phyloP scores from a whole-genome alignment of 148 eudicot species.

The Bassia scoparia region DNA sequence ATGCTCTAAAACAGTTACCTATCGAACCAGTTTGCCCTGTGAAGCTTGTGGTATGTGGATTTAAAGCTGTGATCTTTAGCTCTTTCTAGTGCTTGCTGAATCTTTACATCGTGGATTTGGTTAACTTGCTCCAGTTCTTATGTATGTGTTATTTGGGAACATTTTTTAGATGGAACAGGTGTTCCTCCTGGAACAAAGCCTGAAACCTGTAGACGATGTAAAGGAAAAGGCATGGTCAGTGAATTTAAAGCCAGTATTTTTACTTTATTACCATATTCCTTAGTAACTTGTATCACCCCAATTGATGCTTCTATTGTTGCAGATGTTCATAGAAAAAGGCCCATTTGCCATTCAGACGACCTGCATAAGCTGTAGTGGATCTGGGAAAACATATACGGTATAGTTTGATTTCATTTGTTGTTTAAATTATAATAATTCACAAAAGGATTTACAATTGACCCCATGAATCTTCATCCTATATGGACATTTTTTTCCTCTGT shows the following conservation, averaged over 20 bases:
- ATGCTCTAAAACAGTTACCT: slow-evolving; percentile 67
- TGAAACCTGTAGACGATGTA: slow-evolving; percentile 80
- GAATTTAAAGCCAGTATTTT: slow-evolving; percentile 11
- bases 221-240: slow-evolving; percentile 81
- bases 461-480: neutral
- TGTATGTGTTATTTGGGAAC: slow-evolving; percentile 16
- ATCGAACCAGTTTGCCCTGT: slow-evolving; percentile 71
- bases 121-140: neutral
- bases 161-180: slow-evolving; percentile 67
- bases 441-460: neutral
- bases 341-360: slow-evolving; percentile 54
- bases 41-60: slow-evolving; percentile 72
- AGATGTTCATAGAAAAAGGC: slow-evolving; percentile 59
- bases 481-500: neutral
- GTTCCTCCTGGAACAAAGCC: slow-evolving; percentile 97
- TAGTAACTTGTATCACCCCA: neutral
- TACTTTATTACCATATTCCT: neutral
- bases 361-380: slow-evolving; percentile 63
- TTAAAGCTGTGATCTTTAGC: neutral
- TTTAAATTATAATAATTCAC: too few species aligned
- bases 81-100: neutral
- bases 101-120: neutral
- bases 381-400: slow-evolving; percentile 78
- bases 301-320: slow-evolving; percentile 24
- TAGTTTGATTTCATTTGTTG: neutral